Percentiles rank a stretch among this genome's conserved stretches.
Conservation (phyloP, 1,284 basidiomycete genomes). For the Puccinia hordei region DNA sequence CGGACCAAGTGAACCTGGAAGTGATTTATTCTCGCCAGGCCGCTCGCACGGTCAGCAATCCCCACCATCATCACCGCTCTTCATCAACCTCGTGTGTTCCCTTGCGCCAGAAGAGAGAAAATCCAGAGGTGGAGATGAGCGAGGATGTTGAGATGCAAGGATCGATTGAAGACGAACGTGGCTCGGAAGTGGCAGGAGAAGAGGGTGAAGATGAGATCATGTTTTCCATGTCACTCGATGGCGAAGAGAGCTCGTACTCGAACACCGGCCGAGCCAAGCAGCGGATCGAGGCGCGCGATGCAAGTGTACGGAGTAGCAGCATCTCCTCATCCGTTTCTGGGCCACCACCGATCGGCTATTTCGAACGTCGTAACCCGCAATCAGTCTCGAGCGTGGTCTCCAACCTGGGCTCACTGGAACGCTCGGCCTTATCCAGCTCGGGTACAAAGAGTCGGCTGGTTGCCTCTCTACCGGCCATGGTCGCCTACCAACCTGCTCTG, state of each 20-base stretch:
- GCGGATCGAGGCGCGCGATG: background rate
- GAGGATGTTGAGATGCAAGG: background rate
- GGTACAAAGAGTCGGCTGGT: background rate
- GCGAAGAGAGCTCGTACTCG: slow-evolving; percentile 31
- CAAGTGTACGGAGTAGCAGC: background rate
- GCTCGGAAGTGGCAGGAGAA: background rate
- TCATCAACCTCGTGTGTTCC: slow-evolving; percentile 6
- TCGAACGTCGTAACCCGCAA: slow-evolving; percentile 21
- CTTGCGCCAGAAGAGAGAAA: background rate
- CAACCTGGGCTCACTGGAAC: background rate
- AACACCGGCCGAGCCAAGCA: background rate
- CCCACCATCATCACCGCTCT: background rate
- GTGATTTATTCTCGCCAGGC: slow-evolving; percentile 31
- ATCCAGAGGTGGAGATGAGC: background rate
- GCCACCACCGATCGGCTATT: slow-evolving; percentile 42
- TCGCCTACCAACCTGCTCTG: slow-evolving; percentile 18
- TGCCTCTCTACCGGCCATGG: background rate
- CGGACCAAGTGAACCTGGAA: slow-evolving; percentile 59
- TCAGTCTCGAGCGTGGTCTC: slow-evolving; percentile 8
- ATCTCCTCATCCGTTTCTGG: slow-evolving; percentile 10
- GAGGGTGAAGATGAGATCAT: slow-evolving; percentile 36
- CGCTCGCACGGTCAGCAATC: background rate
- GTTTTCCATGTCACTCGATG: slow-evolving; percentile 42
- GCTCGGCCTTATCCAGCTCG: background rate
- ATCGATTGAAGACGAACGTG: background rate